Evolutionary conservation across 1,284 basidiomycete species (phyloP).

Genomic region (Hemileia vastatrix): DNA sequence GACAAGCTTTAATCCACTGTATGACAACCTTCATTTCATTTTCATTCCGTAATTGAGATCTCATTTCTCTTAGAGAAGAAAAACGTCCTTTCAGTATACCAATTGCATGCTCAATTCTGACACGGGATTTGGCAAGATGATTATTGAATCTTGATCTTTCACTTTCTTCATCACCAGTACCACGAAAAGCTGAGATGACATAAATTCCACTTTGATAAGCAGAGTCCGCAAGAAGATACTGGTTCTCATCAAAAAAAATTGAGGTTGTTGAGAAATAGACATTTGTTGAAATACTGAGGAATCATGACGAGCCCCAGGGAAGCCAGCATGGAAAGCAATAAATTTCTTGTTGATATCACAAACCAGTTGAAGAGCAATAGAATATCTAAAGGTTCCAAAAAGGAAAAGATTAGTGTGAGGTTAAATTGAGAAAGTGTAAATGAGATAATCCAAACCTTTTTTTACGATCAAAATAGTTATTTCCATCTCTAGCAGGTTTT

Average conservation of each 20-base stretch:
- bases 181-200: background rate
- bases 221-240: constrained; percentile 3
- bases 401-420: too few relatives aligned
- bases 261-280: background rate
- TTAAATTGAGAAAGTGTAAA: too few relatives aligned
- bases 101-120: too few relatives aligned
- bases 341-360: constrained; percentile 4
- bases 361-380: background rate
- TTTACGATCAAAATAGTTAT: too few relatives aligned
- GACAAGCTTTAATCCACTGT: background rate
- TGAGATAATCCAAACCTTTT: too few relatives aligned
- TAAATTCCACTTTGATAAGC: background rate
- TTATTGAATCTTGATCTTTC: background rate
- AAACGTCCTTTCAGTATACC: constrained; percentile 2
- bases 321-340: background rate
- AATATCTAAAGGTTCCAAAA: too few relatives aligned
- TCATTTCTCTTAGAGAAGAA: background rate
- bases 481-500: too few relatives aligned
- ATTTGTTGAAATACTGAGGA: background rate
- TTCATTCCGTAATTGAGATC: background rate
- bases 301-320: constrained; percentile 1
- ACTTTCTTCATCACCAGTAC: background rate
- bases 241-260: constrained; percentile 5
- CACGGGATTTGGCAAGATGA: background rate
- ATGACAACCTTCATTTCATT: background rate